Evolutionary conservation across 2,329 filamentous ascomycete species (phyloP).

Genomic region (Clathrospora elynae): DNA sequence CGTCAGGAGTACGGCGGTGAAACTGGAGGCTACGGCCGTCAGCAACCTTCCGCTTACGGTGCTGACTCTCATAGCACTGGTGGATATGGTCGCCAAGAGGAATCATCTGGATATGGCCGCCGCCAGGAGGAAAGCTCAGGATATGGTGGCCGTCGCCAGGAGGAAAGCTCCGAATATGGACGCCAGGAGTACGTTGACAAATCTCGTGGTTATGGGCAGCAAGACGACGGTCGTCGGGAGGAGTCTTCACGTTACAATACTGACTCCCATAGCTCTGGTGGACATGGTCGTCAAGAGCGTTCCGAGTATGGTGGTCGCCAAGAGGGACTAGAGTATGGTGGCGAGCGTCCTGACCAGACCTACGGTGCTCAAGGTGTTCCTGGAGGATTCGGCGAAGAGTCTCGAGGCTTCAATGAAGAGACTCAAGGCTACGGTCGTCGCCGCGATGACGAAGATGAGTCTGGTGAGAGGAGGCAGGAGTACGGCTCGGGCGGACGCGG

Average conservation of each 20-base stretch:
- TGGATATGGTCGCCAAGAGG: constrained; percentile 12
- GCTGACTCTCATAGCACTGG: constrained; percentile 8
- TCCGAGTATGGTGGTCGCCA: constrained; percentile 1
- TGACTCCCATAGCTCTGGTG: constrained; percentile 18
- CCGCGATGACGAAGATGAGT: constrained; percentile 21
- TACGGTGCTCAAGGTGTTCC: constrained; percentile 18
- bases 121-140: constrained; percentile 7
- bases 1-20: constrained; percentile 2
- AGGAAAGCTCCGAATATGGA: constrained; percentile 7
- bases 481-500: constrained; percentile 25
- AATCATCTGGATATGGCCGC: constrained; percentile 11
- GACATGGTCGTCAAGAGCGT: constrained; percentile 14
- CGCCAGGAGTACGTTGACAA: constrained; percentile 2
- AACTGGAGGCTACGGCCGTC: constrained; percentile 1
- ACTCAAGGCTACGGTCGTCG: constrained; percentile 13
- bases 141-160: constrained; percentile 11
- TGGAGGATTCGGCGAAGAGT: constrained; percentile 15
- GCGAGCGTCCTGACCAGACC: constrained; percentile 15
- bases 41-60: constrained; percentile 1
- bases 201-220: constrained; percentile 2
- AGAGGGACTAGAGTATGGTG: constrained; percentile 17
- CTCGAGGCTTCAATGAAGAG: constrained; percentile 18
- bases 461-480: constrained; percentile 24
- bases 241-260: constrained; percentile 3
- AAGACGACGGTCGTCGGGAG: constrained; percentile 2